Conservation (phyloP, 2,329 filamentous ascomycete genomes). For the Scedosporium dehoogii region DNA sequence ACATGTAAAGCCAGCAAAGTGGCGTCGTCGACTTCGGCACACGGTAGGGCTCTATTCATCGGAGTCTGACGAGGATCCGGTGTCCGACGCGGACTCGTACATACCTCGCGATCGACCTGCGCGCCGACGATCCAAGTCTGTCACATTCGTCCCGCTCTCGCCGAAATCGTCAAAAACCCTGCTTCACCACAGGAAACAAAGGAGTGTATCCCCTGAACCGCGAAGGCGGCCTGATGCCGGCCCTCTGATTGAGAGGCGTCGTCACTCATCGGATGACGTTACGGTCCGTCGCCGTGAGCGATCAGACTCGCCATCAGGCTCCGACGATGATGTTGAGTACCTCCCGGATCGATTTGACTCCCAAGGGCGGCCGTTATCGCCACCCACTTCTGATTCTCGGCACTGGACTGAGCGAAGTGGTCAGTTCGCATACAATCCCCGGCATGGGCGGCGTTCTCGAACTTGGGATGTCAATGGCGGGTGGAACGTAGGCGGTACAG, state of each 20-base stretch:
- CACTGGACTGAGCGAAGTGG: slow-evolving; percentile 28
- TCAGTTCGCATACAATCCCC: slow-evolving; percentile 29
- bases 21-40: not conserved
- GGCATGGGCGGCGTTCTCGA: slow-evolving; percentile 12
- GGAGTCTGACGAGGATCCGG: not conserved
- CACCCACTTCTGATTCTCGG: not conserved
- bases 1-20: not conserved
- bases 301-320: slow-evolving; percentile 16
- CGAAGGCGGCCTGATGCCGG: not conserved
- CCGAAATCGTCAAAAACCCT: slow-evolving; percentile 22
- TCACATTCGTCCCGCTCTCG: slow-evolving; percentile 38
- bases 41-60: not conserved
- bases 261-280: slow-evolving; percentile 22
- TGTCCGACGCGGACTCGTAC: not conserved
- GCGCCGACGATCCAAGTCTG: slow-evolving; percentile 25
- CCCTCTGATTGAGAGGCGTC: not conserved
- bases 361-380: slow-evolving; percentile 27
- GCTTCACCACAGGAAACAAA: not conserved
- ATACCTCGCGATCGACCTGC: not conserved
- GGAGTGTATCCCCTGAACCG: not conserved
- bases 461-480: slow-evolving; percentile 28
- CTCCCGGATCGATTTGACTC: slow-evolving; percentile 38
- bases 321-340: slow-evolving; percentile 29
- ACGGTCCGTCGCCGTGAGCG: slow-evolving; percentile 18
- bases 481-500: slow-evolving; percentile 36